Conservation (phyloP, 129 eudicot genomes). For the Rutidosis leptorrhynchoides region DNA sequence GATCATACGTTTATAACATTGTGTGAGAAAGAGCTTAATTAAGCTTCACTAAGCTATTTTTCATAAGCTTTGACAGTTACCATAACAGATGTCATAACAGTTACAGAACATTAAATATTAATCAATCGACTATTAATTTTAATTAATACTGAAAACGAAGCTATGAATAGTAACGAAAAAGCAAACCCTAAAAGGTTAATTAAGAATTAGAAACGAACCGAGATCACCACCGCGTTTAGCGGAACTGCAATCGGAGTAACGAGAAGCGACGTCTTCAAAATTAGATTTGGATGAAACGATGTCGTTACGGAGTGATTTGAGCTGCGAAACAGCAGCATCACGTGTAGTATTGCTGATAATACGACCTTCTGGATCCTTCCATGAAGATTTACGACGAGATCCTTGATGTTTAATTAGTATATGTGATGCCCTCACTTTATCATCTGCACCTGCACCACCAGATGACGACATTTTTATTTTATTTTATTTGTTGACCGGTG, state of each 20-base stretch:
- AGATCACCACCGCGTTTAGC: slow-evolving; percentile 99
- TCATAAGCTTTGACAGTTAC: too few species aligned
- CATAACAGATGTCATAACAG: too few species aligned
- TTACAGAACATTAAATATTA: too few species aligned
- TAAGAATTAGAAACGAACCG: slow-evolving; percentile 30
- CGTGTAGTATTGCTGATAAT: slow-evolving; percentile 69
- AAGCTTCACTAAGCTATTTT: too few species aligned
- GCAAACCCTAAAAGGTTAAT: background rate
- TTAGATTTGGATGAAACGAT: slow-evolving; percentile 62
- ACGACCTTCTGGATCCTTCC: slow-evolving; percentile 97
- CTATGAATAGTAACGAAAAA: background rate
- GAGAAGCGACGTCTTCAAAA: slow-evolving; percentile 71
- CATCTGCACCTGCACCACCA: slow-evolving; percentile 5
- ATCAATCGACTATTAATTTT: too few species aligned
- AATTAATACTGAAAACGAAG: too few species aligned
- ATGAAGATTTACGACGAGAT: slow-evolving; percentile 86
- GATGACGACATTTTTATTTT: background rate
- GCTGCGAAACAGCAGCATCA: slow-evolving; percentile 76
- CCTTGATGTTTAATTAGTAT: slow-evolving; percentile 92
- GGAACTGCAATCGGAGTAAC: slow-evolving; percentile 81
- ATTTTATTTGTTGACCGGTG: background rate
- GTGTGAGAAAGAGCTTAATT: too few species aligned
- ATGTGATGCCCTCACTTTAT: slow-evolving; percentile 82
- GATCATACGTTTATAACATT: too few species aligned
- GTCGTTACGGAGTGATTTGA: slow-evolving; percentile 65